Evolutionary conservation across 257 asterid species (phyloP).

Genomic region (Echium plantagineum): DNA sequence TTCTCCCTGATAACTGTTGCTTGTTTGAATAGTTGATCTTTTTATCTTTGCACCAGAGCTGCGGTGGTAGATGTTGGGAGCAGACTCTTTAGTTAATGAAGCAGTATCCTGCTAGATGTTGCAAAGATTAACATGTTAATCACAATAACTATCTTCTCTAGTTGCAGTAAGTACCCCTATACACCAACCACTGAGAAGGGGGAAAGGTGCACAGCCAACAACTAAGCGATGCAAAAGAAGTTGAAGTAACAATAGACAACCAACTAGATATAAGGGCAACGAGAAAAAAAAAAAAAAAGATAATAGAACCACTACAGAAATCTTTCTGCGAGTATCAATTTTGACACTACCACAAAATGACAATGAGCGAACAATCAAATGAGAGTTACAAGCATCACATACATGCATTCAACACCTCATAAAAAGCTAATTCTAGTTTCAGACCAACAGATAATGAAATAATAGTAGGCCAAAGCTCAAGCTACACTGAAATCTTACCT

Average conservation of each 20-base stretch:
- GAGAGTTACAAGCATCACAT: too few species aligned
- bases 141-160: background rate
- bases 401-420: too few species aligned
- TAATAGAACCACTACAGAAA: too few species aligned
- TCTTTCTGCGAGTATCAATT: too few species aligned
- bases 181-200: background rate
- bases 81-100: conserved; percentile 25
- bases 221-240: background rate
- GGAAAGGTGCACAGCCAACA: background rate
- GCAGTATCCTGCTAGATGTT: conserved; percentile 46
- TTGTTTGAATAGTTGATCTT: conserved; percentile 44
- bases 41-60: conserved; percentile 86
- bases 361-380: too few species aligned
- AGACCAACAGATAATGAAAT: background rate
- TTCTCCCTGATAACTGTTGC: conserved; percentile 16
- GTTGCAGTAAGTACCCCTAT: background rate
- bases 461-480: background rate
- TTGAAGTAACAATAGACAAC: background rate
- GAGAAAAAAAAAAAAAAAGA: too few species aligned
- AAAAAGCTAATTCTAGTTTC: background rate
- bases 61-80: conserved; percentile 21
- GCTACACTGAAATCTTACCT: conserved; percentile 36
- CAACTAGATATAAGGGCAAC: background rate
- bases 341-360: too few species aligned
- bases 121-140: conserved; percentile 4